phyloP scores from a whole-genome alignment of 305 asterid species.

The Plantago lanceolata region DNA sequence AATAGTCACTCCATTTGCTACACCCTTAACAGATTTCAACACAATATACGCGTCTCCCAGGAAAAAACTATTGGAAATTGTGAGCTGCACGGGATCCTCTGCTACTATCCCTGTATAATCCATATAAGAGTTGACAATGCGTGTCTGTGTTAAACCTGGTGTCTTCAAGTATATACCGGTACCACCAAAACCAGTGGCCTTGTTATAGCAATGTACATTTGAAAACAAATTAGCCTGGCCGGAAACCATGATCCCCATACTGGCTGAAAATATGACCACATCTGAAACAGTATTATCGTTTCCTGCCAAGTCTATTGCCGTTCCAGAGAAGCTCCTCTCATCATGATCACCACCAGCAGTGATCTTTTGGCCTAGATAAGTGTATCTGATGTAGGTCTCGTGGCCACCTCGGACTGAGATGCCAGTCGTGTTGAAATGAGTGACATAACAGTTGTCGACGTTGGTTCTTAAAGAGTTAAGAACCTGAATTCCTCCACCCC shows the following conservation, averaged over 20 bases:
- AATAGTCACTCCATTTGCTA: constrained; percentile 57
- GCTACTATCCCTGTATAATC: constrained; percentile 88
- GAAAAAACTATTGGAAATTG: constrained; percentile 57
- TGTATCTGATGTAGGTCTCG: constrained; percentile 66
- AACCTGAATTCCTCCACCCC: constrained; percentile 76
- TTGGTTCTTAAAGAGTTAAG: constrained; percentile 59
- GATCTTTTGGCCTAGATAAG: constrained; percentile 70
- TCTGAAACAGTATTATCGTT: constrained; percentile 72
- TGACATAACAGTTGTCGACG: constrained; percentile 78
- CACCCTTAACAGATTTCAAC: constrained; percentile 58
- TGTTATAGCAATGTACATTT: constrained; percentile 87
- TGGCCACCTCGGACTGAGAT: constrained; percentile 63
- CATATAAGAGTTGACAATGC: constrained; percentile 67
- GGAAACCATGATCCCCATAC: constrained; percentile 46
- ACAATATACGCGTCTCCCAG: constrained; percentile 65
- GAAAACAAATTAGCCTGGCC: constrained; percentile 70
- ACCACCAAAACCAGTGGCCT: constrained; percentile 80
- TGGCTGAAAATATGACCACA: constrained; percentile 74
- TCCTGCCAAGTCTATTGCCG: constrained; percentile 55
- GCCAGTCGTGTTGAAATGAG: constrained; percentile 66
- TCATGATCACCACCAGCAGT: constrained; percentile 72
- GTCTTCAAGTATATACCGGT: constrained; percentile 56
- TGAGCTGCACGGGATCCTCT: constrained; percentile 85
- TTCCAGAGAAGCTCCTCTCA: constrained; percentile 62
- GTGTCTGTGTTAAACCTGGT: constrained; percentile 68